These are phyloP conservation scores for Mycosphaerella sp. DNA, from an alignment of 2,329 filamentous ascomycete species.

Conservation along the genomic window DNA sequence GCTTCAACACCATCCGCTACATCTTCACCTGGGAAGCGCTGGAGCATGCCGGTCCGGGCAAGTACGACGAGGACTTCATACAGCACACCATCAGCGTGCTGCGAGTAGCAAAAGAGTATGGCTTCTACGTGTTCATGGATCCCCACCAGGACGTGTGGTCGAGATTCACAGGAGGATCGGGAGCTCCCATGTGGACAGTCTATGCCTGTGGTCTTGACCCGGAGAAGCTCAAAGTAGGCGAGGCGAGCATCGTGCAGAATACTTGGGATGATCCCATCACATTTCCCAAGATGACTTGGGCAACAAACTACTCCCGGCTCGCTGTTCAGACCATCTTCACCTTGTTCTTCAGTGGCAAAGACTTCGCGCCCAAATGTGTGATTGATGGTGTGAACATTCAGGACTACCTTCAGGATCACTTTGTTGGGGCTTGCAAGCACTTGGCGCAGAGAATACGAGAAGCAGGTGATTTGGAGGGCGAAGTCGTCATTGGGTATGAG, in stretches of 20 bases:
- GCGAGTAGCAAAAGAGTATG: conserved; percentile 77
- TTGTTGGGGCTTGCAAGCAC: conserved; percentile 70
- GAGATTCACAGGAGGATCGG: conserved; percentile 85
- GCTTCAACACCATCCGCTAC: conserved; percentile 95
- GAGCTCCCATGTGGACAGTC: conserved; percentile 94
- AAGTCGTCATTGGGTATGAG: conserved; percentile 91
- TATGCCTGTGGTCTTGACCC: conserved; percentile 93
- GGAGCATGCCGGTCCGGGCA: conserved; percentile 81
- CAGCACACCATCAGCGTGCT: conserved; percentile 82
- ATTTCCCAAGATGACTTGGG: conserved; percentile 99
- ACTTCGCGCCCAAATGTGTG: conserved; percentile 93
- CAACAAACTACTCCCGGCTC: conserved; percentile 88
- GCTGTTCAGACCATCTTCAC: conserved; percentile 89
- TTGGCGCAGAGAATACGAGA: conserved; percentile 80
- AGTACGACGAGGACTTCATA: conserved; percentile 92
- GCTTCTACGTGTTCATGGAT: conserved; percentile 97
- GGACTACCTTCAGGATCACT: conserved; percentile 86
- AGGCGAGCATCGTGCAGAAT: conserved; percentile 92
- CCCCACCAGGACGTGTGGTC: conserved; percentile 99
- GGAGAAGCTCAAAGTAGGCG: conserved; percentile 72
- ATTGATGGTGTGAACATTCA: conserved; percentile 95
- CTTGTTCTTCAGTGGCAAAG: conserved; percentile 81
- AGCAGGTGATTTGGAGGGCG: conserved; percentile 78
- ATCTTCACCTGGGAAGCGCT: conserved; percentile 99
- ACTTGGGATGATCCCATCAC: conserved; percentile 76